A percentile compares a stretch with the other conserved stretches of the same genome.
phyloP scores from a whole-genome alignment of 768 basidiomycete genomes.

The Lactifluus rugatus region DNA sequence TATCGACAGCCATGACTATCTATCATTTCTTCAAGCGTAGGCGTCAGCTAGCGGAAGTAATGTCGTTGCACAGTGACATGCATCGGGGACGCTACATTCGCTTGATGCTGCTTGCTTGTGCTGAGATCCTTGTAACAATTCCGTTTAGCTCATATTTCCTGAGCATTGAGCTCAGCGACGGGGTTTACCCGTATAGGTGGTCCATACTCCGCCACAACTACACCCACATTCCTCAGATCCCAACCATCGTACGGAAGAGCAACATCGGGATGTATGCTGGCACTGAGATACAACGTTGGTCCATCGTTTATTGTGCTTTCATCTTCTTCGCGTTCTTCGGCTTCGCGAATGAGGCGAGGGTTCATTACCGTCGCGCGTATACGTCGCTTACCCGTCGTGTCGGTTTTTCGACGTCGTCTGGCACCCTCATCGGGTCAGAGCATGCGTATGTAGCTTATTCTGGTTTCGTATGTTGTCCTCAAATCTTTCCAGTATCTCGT shows the following conservation, averaged over 20 bases:
- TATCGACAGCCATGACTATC: slow-evolving; percentile 22
- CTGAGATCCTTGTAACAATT: background rate
- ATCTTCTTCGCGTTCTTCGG: slow-evolving; percentile 46
- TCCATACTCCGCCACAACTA: slow-evolving; percentile 41
- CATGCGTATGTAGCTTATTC: background rate
- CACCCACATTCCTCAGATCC: slow-evolving; percentile 30
- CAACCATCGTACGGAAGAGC: slow-evolving; percentile 32
- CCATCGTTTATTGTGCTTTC: slow-evolving; percentile 28
- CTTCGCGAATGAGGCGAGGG: slow-evolving; percentile 39
- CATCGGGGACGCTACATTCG: slow-evolving; percentile 19
- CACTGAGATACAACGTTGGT: slow-evolving; percentile 34
- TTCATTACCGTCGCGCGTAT: slow-evolving; percentile 27
- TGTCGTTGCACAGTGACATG: slow-evolving; percentile 28
- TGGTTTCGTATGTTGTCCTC: background rate
- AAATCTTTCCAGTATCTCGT: background rate
- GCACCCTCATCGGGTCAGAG: background rate
- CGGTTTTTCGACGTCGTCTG: slow-evolving; percentile 17
- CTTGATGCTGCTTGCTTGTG: background rate
- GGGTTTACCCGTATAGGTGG: slow-evolving; percentile 32
- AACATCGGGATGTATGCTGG: slow-evolving; percentile 13
- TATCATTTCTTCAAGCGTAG: slow-evolving; percentile 22
- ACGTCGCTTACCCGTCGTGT: slow-evolving; percentile 24
- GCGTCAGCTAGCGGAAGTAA: slow-evolving; percentile 23
- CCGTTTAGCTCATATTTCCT: background rate
- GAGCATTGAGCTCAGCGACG: too few species aligned